Conservation (phyloP, 139 green algal genomes). For the Mesotaenium endlicherianum region DNA sequence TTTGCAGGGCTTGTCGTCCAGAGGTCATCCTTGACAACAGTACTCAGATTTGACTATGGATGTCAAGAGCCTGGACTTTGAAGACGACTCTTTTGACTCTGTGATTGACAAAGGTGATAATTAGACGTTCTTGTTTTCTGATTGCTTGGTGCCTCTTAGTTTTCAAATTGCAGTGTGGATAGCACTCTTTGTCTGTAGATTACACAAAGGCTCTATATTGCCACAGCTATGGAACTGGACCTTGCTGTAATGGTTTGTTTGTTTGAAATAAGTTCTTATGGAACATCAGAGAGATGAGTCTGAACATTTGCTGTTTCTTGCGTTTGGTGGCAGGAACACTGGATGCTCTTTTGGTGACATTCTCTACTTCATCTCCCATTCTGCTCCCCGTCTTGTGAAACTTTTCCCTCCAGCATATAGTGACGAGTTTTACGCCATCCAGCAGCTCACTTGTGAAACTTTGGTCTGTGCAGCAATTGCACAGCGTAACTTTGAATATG, state of each 20-base stretch:
- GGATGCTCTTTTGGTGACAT: neutral
- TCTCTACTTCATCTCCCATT: neutral
- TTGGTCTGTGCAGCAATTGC: too few relatives aligned
- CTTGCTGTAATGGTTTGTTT: too few relatives aligned
- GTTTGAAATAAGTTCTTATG: too few relatives aligned
- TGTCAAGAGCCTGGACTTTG: neutral
- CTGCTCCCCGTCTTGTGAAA: neutral
- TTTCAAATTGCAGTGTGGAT: neutral
- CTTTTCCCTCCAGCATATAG: too few relatives aligned
- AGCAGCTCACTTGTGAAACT: too few relatives aligned
- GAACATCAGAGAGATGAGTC: too few relatives aligned
- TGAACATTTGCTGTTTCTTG: neutral
- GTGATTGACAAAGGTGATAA: conserved; percentile 4
- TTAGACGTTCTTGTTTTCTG: neutral
- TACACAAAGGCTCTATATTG: too few relatives aligned
- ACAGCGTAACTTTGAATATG: too few relatives aligned
- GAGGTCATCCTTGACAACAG: too few relatives aligned
- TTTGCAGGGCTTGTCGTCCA: too few relatives aligned
- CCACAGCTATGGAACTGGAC: too few relatives aligned
- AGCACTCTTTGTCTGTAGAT: neutral
- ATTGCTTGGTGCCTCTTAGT: neutral
- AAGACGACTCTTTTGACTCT: neutral
- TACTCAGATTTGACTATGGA: conserved; percentile 5
- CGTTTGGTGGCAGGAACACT: neutral
- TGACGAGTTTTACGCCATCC: too few relatives aligned